These are phyloP conservation scores for Houttuynia cordata DNA, from an alignment of 164 flowering plant species.

Conservation along the genomic window DNA sequence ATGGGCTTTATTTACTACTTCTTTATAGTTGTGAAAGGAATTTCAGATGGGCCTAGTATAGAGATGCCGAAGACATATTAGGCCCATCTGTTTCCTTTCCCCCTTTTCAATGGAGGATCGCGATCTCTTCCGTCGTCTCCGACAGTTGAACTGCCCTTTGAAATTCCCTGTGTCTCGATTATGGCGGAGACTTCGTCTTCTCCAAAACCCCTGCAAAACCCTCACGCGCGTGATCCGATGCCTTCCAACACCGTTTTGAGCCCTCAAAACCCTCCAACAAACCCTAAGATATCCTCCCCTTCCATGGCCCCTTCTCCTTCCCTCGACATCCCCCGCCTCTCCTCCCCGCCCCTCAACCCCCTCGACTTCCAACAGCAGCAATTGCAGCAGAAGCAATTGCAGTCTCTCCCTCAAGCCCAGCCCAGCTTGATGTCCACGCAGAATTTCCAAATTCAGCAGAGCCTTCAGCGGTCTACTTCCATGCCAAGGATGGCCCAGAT, in stretches of 20 bases:
- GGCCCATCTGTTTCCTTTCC: too few relatives aligned
- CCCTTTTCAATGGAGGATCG: too few relatives aligned
- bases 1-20: too few relatives aligned
- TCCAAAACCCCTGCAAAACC: background rate
- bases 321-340: background rate
- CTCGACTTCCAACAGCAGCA: slow-evolving; percentile 1
- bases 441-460: slow-evolving; percentile 4
- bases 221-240: background rate
- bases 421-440: slow-evolving; percentile 1
- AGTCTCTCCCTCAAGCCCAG: background rate
- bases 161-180: background rate
- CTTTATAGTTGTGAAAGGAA: too few relatives aligned
- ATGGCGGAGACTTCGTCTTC: slow-evolving; percentile 3
- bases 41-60: too few relatives aligned
- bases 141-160: too few relatives aligned
- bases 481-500: slow-evolving; percentile 8
- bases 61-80: too few relatives aligned
- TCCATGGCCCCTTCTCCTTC: slow-evolving; percentile 2
- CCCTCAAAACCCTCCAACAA: background rate
- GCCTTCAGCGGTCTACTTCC: slow-evolving; percentile 2
- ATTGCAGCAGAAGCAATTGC: background rate
- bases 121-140: too few relatives aligned
- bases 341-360: slow-evolving; percentile 2
- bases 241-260: background rate
- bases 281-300: slow-evolving; percentile 1